Base-by-base conservation (phyloP, 495 filamentous ascomycete genomes). In the Friedmanniomyces endolithicus region DNA sequence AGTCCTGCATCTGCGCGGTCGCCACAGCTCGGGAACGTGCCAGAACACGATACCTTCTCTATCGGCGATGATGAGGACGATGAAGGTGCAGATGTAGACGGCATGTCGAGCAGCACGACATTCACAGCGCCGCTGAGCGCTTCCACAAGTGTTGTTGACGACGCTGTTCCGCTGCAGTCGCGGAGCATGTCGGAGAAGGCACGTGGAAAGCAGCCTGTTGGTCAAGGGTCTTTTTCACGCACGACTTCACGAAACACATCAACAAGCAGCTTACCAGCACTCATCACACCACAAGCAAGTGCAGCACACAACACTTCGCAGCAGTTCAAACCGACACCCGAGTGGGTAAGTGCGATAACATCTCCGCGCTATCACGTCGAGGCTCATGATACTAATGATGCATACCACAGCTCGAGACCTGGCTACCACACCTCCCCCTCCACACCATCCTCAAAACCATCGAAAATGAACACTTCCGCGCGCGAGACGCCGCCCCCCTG, bases 151-250 rank as follows among this genome's bases (percentile, higher is more conserved):
- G 44, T 78, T 1, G 70, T 78, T 1, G 92, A 94, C 53, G 87
- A 92, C 62, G 83, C 85, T 23, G 78, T 95, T 11, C 87, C 90
- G n/a, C 72, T 83, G 33, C 90, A 96, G 62, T 65, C 94, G n/a
- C 80, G 88, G 46, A 90, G 88, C 46, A 99, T 97, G 88, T 95
- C 90, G 11, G 92, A 99, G 68, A 99, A 97, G 65, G 94, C 92
- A 24, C 74, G 92, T 47, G 92, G 92, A 8, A 99, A 99, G 67
- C 87, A 92, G 80, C 94, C 94, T n/a, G 88, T 86, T 11, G 85
- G 87, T 2, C 77, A 86, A 37, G 76, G 78, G 11, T 78, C 78
- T 16, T 96, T 98, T 66, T 95, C 90, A 1, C 76, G 94, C 12
- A 90, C 96, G 64, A 94, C 90, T 62, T 95, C 90, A 2, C 76